Evolutionary conservation across 164 flowering plant genomes (phyloP), one percentile per base, ranked within the genome.

Genomic region (Vitis riparia): DNA sequence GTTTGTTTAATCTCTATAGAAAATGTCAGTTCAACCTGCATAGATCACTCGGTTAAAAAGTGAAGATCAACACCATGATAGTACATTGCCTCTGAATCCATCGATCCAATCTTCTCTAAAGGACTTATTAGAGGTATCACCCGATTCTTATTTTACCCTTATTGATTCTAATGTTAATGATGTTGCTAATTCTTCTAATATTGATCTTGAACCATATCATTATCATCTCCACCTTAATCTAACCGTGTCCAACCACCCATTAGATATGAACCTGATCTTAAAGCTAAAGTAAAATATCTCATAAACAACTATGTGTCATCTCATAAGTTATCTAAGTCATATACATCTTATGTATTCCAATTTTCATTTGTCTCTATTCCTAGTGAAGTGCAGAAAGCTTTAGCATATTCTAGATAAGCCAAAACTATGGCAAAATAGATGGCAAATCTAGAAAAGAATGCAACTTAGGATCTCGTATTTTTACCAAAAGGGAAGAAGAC

Each of bases 81-180:
- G 67, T 64, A 64, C 67, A 64, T 23, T 64, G 53, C 10, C 56
- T 23, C 27, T 23, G 17, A 52, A 65, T 19, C 57, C 57, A 65
- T 2, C 9, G 17, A 27, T 8, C 11, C 57, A 65, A 65, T 65
- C 67, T 51, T 29, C 67, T 51, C 44, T 6, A 0, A 6, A 32
- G 44, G 55, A 50, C 55, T 27, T 11, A 13, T 11, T 65, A 19
- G n/a, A 65, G 55, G 14, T 51, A 51, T 51, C 23, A 66, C 48
- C 59, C 51, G 14, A 14, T 32, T 6, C 44, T 23, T 1, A 13
- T 53, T 5, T 30, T 32, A 32, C 2, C 2, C 44, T 6, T 32
- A 6, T 32, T 32, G 44, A 32, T 6, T 0, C 0, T 32, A 32
- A 32, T 32, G 7, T 32, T 32, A 0, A 32, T 32, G 44, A 4